phyloP scores from a whole-genome alignment of 495 filamentous ascomycete species.

The Neurospora cerealis region DNA sequence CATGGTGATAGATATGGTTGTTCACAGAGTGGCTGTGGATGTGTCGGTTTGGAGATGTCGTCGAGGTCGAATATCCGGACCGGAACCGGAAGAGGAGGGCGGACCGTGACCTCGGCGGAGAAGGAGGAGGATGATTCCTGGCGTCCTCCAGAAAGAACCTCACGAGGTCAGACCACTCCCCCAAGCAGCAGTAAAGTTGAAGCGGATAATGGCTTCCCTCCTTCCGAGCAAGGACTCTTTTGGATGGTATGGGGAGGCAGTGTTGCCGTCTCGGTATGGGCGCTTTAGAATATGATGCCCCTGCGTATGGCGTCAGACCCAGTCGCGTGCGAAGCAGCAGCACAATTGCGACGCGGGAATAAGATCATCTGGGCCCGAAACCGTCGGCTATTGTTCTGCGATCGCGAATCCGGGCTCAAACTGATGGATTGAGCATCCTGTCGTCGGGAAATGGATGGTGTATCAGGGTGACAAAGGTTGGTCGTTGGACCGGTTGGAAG shows the following conservation, averaged over 20 bases:
- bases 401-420: conserved; percentile 23
- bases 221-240: not conserved
- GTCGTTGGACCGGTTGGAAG: not conserved
- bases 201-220: not conserved
- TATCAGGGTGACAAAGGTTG: not conserved
- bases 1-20: conserved; percentile 36
- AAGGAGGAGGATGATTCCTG: not conserved
- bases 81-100: conserved; percentile 5
- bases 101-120: not conserved
- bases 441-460: conserved; percentile 20
- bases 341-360: conserved; percentile 34
- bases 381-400: conserved; percentile 24
- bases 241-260: not conserved
- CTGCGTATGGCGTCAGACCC: conserved; percentile 11
- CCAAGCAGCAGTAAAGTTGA: not conserved
- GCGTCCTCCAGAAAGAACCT: not conserved
- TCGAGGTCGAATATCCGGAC: conserved; percentile 3
- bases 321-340: conserved; percentile 33
- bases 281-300: not conserved
- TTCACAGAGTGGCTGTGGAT: not conserved
- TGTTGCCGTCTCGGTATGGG: not conserved
- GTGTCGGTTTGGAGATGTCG: not conserved
- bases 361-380: conserved; percentile 27
- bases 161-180: not conserved
- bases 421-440: conserved; percentile 30